A percentile compares a stretch with the other conserved stretches of the same genome.
phyloP scores from a whole-genome alignment of 768 basidiomycete genomes.

The Rhodotorula babjevae region DNA sequence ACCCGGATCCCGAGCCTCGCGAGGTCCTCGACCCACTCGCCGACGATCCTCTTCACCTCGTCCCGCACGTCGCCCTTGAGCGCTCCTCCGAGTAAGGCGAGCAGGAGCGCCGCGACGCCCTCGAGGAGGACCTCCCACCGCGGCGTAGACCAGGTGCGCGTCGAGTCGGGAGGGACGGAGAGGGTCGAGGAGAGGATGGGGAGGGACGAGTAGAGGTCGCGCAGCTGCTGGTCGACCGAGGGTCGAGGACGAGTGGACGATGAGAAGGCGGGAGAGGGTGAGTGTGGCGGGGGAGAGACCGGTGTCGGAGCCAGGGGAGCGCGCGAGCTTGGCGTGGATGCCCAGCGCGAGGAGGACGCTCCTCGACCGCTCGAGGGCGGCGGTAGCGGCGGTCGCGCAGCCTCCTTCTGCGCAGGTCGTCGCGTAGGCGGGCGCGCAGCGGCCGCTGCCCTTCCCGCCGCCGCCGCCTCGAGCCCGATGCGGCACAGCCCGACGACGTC shows the following conservation, averaged over 20 bases:
- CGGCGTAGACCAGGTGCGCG: constrained; percentile 8
- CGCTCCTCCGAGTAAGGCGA: constrained; percentile 4
- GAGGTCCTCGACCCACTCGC: constrained; percentile 12
- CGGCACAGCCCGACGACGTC: constrained; percentile 7
- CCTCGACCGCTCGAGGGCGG: neutral
- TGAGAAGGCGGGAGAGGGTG: neutral
- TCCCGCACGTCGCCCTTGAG: neutral
- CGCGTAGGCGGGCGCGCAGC: neutral
- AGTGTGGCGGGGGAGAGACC: neutral
- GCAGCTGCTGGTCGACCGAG: neutral
- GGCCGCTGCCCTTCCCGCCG: neutral
- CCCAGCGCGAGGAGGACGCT: constrained; percentile 3
- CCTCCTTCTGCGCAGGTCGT: neutral
- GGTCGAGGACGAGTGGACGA: neutral
- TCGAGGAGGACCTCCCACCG: constrained; percentile 31
- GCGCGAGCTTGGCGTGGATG: neutral
- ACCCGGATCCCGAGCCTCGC: neutral
- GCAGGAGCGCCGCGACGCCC: neutral
- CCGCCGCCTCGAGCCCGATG: constrained; percentile 1
- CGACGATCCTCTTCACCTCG: constrained; percentile 1
- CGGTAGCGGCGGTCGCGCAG: neutral
- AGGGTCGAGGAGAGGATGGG: neutral
- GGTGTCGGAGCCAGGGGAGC: neutral
- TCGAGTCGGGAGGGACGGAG: neutral
- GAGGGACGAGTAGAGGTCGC: constrained; percentile 3